These are phyloP conservation scores for Aspergillus fischeri DNA, from an alignment of 2,329 filamentous ascomycete genomes.

Conservation along the genomic window DNA sequence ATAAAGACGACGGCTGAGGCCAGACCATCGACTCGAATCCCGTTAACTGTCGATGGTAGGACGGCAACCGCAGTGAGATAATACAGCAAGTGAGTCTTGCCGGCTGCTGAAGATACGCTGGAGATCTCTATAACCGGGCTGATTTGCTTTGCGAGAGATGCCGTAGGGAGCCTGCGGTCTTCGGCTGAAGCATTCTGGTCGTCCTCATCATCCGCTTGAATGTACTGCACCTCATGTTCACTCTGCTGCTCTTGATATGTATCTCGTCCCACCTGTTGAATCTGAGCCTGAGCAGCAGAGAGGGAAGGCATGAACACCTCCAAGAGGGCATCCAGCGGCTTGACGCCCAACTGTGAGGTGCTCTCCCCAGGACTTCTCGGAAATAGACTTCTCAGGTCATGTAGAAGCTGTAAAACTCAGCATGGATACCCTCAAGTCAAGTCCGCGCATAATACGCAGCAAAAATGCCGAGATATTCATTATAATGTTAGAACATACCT, in stretches of 20 bases:
- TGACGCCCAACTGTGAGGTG: slow-evolving; percentile 38
- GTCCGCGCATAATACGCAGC: background rate
- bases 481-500: slow-evolving; percentile 38
- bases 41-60: slow-evolving; percentile 40
- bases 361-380: slow-evolving; percentile 8
- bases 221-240: background rate
- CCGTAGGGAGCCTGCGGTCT: background rate
- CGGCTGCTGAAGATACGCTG: slow-evolving; percentile 48
- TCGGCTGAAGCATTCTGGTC: background rate
- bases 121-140: slow-evolving; percentile 51
- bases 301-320: slow-evolving; percentile 30
- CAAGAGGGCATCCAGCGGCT: slow-evolving; percentile 44
- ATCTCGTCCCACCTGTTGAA: slow-evolving; percentile 1
- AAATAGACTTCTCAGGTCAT: slow-evolving; percentile 27
- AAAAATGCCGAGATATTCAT: background rate
- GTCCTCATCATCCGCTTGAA: background rate
- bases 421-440: background rate
- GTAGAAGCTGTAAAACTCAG: slow-evolving; percentile 23
- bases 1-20: slow-evolving; percentile 51
- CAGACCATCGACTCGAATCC: slow-evolving; percentile 40
- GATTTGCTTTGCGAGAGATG: slow-evolving; percentile 2
- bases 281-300: slow-evolving; percentile 5
- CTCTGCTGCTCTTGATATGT: slow-evolving; percentile 10
- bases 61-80: slow-evolving; percentile 50
- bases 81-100: slow-evolving; percentile 59